Percentiles rank a stretch among this genome's conserved stretches.
These are phyloP conservation scores for Amanita molliuscula DNA, from an alignment of 768 basidiomycete genomes.

Conservation along the genomic window DNA sequence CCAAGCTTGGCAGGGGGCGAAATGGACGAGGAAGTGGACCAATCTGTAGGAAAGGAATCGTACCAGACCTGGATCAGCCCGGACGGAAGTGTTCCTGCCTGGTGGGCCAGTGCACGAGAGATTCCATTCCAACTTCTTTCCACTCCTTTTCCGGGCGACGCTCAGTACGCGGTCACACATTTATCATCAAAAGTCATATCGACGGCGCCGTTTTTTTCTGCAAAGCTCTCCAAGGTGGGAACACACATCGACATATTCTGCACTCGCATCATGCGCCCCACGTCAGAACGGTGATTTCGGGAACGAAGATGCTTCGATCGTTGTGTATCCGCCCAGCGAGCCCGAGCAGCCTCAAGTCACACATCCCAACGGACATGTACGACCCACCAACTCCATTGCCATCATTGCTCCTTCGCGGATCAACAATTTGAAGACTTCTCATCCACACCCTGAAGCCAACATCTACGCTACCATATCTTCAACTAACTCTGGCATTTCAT, in stretches of 20 bases:
- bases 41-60: too few species aligned
- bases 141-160: slow-evolving; percentile 50
- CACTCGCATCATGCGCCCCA: background rate
- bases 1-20: slow-evolving; percentile 80
- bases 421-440: slow-evolving; percentile 13
- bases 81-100: too few species aligned
- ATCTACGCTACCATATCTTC: slow-evolving; percentile 45
- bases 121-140: slow-evolving; percentile 51
- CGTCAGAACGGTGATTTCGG: too few species aligned
- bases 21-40: too few species aligned
- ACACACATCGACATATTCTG: too few species aligned
- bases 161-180: slow-evolving; percentile 19
- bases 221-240: slow-evolving; percentile 38
- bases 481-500: slow-evolving; percentile 44
- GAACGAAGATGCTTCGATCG: background rate
- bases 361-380: background rate
- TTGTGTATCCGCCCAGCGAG: background rate
- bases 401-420: background rate
- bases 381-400: background rate
- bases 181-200: slow-evolving; percentile 63
- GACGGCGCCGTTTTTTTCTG: slow-evolving; percentile 59
- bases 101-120: too few species aligned
- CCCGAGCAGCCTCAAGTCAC: background rate
- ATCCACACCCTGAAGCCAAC: slow-evolving; percentile 34
- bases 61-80: too few species aligned